Evolutionary conservation across 305 asterid genomes (phyloP), one percentile per base, ranked within the genome.

Genomic region (Monarda citriodora): DNA sequence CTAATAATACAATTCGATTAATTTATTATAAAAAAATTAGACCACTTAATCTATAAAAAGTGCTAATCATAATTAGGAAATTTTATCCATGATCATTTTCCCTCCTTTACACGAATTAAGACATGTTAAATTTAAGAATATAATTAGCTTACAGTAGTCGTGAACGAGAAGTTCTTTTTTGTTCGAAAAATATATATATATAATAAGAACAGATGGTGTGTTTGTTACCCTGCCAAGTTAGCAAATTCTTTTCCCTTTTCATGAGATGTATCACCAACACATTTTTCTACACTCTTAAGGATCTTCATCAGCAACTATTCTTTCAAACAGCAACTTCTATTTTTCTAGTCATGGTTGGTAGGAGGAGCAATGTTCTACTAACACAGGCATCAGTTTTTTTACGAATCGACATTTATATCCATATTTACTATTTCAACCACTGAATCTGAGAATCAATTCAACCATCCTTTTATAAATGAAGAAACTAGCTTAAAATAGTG

Each of bases 381-480:
- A 25, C 44, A 32, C 44, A n/a, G 25, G 49, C 58, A 32, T 32
- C 37, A 32, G 37, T 34, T n/a, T 16, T 5, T 49, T 21, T 5
- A 12, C 12, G 26, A 22, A 49, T 22, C 54, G 12, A 22, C 52
- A 49, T 6, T 22, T 22, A 49, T 49, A 22, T 22, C 8, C n/a
- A 14, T 25, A 5, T 16, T 52, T 16, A 26, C 38, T 25, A 14
- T 16, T 52, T 26, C 26, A 52, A 61, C 58, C 54, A 50, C 37
- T 71, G 60, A n/a, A 31, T 46, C 67, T 64, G 36, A 53, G 25
- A 59, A 65, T 23, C 45, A 60, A 22, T 40, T 14, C 49, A 15
- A 51, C 26, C 18, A 23, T 54, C 52, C 14, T 26, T 42, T 17
- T 56, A 34, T 44, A 50, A 22, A n/a, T 49, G 60, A 37, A 45